Percentiles rank a stretch among this genome's conserved stretches.
Evolutionary conservation across 2,329 filamentous ascomycete species (phyloP).

Genomic region (Apiospora aurea): DNA sequence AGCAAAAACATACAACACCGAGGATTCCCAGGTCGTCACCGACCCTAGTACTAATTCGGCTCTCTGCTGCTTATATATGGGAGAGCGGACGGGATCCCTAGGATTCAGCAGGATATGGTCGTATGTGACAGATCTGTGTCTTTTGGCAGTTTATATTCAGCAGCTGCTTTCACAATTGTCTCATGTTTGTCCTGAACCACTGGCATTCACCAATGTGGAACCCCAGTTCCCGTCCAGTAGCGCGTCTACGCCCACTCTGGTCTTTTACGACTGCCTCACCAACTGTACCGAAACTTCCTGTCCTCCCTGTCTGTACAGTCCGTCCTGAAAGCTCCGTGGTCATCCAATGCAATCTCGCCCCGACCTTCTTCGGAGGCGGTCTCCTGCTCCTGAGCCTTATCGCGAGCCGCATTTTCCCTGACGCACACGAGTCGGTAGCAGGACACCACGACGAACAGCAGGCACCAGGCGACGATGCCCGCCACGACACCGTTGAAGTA

Average conservation of each 20-base stretch:
- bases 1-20: slow-evolving; percentile 21
- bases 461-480: slow-evolving; percentile 50
- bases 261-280: slow-evolving; percentile 22
- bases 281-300: slow-evolving; percentile 43
- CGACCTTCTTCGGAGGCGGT: slow-evolving; percentile 7
- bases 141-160: neutral
- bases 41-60: slow-evolving; percentile 21
- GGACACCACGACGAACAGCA: slow-evolving; percentile 44
- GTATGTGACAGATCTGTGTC: neutral
- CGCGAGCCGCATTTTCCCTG: slow-evolving; percentile 44
- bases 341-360: slow-evolving; percentile 33
- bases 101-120: slow-evolving; percentile 5
- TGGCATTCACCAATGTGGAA: neutral
- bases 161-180: neutral
- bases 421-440: slow-evolving; percentile 45
- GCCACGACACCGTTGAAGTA: slow-evolving; percentile 56
- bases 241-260: neutral
- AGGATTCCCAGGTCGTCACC: slow-evolving; percentile 22
- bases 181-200: neutral
- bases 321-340: slow-evolving; percentile 35
- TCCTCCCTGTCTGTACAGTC: slow-evolving; percentile 48
- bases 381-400: slow-evolving; percentile 23
- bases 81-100: neutral
- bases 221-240: neutral
- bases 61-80: slow-evolving; percentile 15